Evolutionary conservation across 148 eudicot species (phyloP).

Genomic region (Cornus suecica): DNA sequence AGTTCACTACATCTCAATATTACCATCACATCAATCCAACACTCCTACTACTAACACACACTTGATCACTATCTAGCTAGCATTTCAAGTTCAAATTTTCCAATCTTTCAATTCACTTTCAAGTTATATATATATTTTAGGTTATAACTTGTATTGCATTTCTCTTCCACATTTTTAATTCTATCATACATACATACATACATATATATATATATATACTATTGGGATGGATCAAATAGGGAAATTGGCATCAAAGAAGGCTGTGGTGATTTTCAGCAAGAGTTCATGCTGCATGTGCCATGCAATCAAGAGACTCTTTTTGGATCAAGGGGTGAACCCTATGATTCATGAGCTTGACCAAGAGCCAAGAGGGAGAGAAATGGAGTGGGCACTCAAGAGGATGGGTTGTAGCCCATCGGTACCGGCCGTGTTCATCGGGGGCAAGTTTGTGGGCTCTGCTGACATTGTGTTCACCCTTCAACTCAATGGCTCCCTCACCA

Average conservation of each 20-base stretch:
- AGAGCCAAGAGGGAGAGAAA: slow-evolving; percentile 35
- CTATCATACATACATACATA: too few species aligned
- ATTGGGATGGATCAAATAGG: slow-evolving; percentile 37
- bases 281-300: slow-evolving; percentile 52
- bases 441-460: slow-evolving; percentile 40
- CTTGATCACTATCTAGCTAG: too few species aligned
- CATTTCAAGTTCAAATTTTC: too few species aligned
- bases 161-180: too few species aligned
- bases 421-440: slow-evolving; percentile 50
- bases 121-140: background rate
- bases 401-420: slow-evolving; percentile 46
- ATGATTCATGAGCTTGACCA: slow-evolving; percentile 42
- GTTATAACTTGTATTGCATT: background rate
- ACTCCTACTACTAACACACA: background rate
- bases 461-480: slow-evolving; percentile 39
- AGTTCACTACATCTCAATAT: background rate
- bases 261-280: slow-evolving; percentile 52
- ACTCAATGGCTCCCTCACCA: slow-evolving; percentile 34
- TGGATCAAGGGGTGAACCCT: slow-evolving; percentile 49
- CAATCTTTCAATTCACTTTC: too few species aligned
- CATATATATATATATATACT: too few species aligned
- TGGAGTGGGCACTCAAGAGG: slow-evolving; percentile 35
- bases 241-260: slow-evolving; percentile 33
- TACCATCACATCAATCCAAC: background rate
- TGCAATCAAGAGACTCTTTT: slow-evolving; percentile 44